Evolutionary conservation across 306 rosid species (phyloP).

Genomic region (Pyrus betulifolia): DNA sequence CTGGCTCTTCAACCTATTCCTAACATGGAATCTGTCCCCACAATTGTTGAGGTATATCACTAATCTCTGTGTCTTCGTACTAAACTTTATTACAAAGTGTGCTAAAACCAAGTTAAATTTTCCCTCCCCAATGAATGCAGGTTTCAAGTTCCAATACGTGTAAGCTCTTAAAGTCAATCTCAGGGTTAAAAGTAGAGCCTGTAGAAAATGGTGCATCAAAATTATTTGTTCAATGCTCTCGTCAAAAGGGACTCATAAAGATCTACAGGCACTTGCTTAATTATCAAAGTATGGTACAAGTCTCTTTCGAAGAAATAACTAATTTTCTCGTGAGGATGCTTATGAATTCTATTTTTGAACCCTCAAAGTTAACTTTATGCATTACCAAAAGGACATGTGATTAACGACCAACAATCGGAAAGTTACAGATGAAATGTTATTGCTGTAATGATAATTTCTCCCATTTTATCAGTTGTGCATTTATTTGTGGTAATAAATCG

Average conservation of each 20-base stretch:
- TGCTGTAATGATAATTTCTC: neutral
- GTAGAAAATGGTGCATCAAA: slow-evolving; percentile 92
- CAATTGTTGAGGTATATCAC: slow-evolving; percentile 78
- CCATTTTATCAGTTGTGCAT: neutral
- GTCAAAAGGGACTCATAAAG: slow-evolving; percentile 93
- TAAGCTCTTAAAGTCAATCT: slow-evolving; percentile 76
- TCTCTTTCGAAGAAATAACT: neutral
- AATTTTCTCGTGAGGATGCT: neutral
- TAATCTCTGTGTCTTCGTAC: slow-evolving; percentile 4
- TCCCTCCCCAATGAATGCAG: slow-evolving; percentile 39
- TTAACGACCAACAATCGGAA: neutral
- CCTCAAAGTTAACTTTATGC: neutral
- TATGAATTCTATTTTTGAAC: neutral
- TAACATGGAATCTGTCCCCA: slow-evolving; percentile 69
- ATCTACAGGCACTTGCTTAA: slow-evolving; percentile 95
- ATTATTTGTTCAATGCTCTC: slow-evolving; percentile 96
- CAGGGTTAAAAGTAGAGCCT: slow-evolving; percentile 79
- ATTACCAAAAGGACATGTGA: neutral
- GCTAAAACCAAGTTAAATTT: slow-evolving; percentile 10
- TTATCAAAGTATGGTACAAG: slow-evolving; percentile 55
- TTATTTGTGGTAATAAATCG: neutral
- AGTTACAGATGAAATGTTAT: neutral
- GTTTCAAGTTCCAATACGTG: slow-evolving; percentile 87
- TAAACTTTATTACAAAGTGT: neutral
- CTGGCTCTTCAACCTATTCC: slow-evolving; percentile 94